phyloP scores from a whole-genome alignment of 2,329 filamentous ascomycete genomes.

The Coleophoma crateriformis region DNA sequence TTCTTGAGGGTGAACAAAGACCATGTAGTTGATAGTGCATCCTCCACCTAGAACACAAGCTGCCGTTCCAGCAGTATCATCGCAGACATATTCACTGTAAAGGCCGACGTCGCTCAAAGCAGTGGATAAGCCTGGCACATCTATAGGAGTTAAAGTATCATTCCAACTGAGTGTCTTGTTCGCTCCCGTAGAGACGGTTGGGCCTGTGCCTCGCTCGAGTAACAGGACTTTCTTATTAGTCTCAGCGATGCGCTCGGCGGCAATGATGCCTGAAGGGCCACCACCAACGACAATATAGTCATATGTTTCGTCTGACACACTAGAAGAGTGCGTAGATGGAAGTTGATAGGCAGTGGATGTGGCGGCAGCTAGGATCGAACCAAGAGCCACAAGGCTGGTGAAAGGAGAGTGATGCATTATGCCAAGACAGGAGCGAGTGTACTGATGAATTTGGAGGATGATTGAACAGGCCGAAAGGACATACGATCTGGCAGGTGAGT shows the following conservation, averaged over 20 bases:
- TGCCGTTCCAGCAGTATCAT: conserved; percentile 58
- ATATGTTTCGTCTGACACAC: conserved; percentile 29
- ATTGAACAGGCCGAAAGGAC: too few species aligned
- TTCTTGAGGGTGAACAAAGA: conserved; percentile 58
- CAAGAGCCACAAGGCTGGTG: too few species aligned
- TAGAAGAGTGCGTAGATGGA: neutral
- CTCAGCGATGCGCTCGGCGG: conserved; percentile 42
- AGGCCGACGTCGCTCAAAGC: neutral
- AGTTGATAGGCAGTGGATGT: too few species aligned
- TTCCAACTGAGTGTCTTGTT: neutral
- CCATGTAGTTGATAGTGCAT: conserved; percentile 47
- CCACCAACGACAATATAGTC: conserved; percentile 59
- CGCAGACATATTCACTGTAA: neutral
- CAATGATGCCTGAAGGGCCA: conserved; percentile 53
- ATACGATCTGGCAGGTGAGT: too few species aligned
- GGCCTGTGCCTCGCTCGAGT: conserved; percentile 15
- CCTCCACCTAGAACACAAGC: conserved; percentile 60
- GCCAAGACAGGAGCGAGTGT: too few species aligned
- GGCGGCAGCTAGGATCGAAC: too few species aligned
- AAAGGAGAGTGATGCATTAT: too few species aligned
- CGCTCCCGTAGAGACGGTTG: neutral
- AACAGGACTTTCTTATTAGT: conserved; percentile 41
- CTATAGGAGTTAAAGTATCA: conserved; percentile 51
- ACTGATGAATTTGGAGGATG: too few species aligned
- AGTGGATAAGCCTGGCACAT: conserved; percentile 41